Evolutionary conservation across 2,329 filamentous ascomycete species (phyloP).

Genomic region (Raffaelea ambrosiae): DNA sequence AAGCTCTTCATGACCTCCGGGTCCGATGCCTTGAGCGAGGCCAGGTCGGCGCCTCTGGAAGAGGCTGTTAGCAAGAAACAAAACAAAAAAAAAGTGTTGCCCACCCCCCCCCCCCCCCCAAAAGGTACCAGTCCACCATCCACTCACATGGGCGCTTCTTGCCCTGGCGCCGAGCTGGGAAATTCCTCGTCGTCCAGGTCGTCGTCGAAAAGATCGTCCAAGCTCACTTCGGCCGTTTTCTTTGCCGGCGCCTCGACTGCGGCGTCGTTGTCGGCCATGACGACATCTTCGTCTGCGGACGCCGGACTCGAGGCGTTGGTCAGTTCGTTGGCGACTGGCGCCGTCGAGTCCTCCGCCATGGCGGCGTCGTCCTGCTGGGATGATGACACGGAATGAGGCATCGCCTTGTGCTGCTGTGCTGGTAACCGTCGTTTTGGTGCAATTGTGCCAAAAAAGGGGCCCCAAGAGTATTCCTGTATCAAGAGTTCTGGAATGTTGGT

Average conservation of each 20-base stretch:
- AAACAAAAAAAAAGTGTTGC: no score
- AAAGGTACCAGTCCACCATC: no score
- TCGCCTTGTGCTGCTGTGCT: conserved; percentile 14
- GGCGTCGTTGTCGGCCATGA: background rate
- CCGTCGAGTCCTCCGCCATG: conserved; percentile 14
- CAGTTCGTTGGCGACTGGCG: background rate
- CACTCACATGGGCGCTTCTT: background rate
- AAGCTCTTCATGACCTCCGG: conserved; percentile 85
- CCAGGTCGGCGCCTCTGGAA: conserved; percentile 1
- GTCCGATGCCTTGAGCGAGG: conserved; percentile 46
- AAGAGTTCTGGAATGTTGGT: no score
- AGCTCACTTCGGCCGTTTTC: conserved; percentile 37
- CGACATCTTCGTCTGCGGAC: background rate
- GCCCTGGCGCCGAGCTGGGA: conserved; percentile 27
- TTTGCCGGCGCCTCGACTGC: conserved; percentile 1
- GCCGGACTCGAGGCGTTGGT: background rate
- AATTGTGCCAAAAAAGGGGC: background rate
- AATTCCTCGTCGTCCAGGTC: conserved; percentile 55
- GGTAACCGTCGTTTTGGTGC: background rate
- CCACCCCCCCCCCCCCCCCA: no score
- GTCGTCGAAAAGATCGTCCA: conserved; percentile 52
- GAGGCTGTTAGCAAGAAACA: background rate
- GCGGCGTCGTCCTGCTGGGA: conserved; percentile 15
- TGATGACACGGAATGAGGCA: conserved; percentile 36
- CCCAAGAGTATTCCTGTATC: no score